A percentile compares a stretch with the other conserved stretches of the same genome.
These are phyloP conservation scores for Leptomonas pyrrhocoris DNA, from an alignment of 208 protist species.

Conservation along the genomic window DNA sequence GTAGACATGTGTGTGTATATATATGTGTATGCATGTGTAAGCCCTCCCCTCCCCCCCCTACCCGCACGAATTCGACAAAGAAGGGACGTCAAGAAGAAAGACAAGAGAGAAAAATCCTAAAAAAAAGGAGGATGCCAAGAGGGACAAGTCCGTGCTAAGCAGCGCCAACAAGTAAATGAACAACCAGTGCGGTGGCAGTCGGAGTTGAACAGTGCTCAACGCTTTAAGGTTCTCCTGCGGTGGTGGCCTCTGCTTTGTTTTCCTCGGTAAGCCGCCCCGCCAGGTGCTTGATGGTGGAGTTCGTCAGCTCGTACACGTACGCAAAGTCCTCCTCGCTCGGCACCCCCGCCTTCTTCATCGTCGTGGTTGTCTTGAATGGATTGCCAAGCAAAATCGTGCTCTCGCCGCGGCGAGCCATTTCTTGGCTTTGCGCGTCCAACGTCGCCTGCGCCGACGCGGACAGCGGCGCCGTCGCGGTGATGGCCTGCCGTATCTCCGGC, in stretches of 20 bases:
- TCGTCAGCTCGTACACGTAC: conserved; percentile 16
- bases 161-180: too few relatives aligned
- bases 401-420: neutral
- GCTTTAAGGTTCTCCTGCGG: neutral
- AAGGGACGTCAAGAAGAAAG: too few relatives aligned
- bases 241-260: too few relatives aligned
- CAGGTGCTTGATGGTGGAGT: conserved; percentile 20
- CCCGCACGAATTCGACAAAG: too few relatives aligned
- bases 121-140: too few relatives aligned
- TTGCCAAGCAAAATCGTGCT: conserved; percentile 1
- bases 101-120: too few relatives aligned
- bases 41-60: too few relatives aligned
- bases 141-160: too few relatives aligned
- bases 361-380: conserved; percentile 19
- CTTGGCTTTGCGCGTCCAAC: neutral
- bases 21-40: too few relatives aligned
- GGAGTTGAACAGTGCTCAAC: too few relatives aligned
- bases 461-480: neutral
- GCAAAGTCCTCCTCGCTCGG: neutral
- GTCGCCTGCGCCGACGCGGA: neutral
- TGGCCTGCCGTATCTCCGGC: neutral
- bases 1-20: too few relatives aligned
- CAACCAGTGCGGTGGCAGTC: too few relatives aligned
- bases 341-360: conserved; percentile 15
- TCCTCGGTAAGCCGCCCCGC: conserved; percentile 10